These are phyloP conservation scores for Pythium brassicae DNA, from an alignment of 352 stramenopile species.

Conservation along the genomic window DNA sequence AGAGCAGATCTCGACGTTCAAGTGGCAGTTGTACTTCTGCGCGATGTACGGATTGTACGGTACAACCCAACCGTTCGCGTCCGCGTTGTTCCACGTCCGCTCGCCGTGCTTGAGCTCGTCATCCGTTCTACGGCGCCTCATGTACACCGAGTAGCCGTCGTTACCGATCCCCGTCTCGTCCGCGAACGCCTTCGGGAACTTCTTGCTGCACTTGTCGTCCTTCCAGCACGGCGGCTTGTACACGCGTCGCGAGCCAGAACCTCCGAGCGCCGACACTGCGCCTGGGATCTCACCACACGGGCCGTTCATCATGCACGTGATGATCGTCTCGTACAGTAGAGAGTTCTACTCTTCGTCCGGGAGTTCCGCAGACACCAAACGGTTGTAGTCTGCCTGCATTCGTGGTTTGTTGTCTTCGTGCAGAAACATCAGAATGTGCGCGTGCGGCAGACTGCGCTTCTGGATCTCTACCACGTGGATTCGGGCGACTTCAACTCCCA, in stretches of 20 bases:
- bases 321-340: too few species aligned
- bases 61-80: background rate
- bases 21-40: slow-evolving; percentile 2
- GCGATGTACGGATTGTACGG: background rate
- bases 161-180: background rate
- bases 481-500: slow-evolving; percentile 13
- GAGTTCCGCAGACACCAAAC: too few species aligned
- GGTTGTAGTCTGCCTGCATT: background rate
- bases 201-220: slow-evolving; percentile 3
- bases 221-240: background rate
- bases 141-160: background rate
- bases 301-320: too few species aligned
- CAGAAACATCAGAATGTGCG: slow-evolving; percentile 44
- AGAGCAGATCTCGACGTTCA: background rate
- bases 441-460: slow-evolving; percentile 40
- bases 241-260: too few species aligned
- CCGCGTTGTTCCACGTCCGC: background rate
- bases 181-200: slow-evolving; percentile 1
- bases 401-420: slow-evolving; percentile 19
- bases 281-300: too few species aligned
- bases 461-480: slow-evolving; percentile 45
- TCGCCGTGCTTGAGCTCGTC: background rate
- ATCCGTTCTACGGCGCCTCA: background rate
- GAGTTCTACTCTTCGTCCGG: too few species aligned
- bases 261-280: too few species aligned